These are phyloP conservation scores for Hypoxylon rickii DNA, from an alignment of 495 filamentous ascomycete species.

Conservation along the genomic window DNA sequence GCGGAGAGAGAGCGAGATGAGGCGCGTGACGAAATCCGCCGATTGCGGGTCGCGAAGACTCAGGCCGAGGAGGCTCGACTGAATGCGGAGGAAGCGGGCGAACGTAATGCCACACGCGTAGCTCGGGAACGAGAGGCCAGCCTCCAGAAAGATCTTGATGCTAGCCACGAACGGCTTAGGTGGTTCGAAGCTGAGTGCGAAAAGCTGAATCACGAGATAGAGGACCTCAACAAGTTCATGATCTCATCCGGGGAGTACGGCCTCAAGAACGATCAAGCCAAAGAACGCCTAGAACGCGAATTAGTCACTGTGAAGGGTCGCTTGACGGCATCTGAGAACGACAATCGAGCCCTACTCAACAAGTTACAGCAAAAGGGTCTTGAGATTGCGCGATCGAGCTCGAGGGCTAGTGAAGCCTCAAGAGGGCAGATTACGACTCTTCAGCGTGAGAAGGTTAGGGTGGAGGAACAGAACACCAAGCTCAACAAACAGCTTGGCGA, in stretches of 20 bases:
- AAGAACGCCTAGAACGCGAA: conserved; percentile 89
- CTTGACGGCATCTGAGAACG: conserved; percentile 91
- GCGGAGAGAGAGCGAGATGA: conserved; percentile 90
- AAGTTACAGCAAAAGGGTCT: conserved; percentile 98
- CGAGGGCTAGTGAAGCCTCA: conserved; percentile 82
- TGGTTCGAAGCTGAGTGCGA: conserved; percentile 77
- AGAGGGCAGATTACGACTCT: conserved; percentile 75
- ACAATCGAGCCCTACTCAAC: conserved; percentile 92
- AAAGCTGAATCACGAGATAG: conserved; percentile 72
- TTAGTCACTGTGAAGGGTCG: conserved; percentile 91
- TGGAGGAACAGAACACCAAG: conserved; percentile 82
- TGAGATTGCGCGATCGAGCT: conserved; percentile 89
- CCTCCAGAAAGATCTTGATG: conserved; percentile 77
- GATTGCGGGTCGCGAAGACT: conserved; percentile 78
- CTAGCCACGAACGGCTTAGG: conserved; percentile 67
- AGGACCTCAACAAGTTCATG: conserved; percentile 81
- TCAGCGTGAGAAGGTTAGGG: conserved; percentile 80
- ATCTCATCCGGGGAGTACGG: conserved; percentile 87
- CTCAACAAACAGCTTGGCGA: conserved; percentile 87
- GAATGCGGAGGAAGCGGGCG: conserved; percentile 77
- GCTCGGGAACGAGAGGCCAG: conserved; percentile 82
- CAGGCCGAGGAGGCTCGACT: conserved; percentile 83
- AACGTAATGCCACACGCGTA: conserved; percentile 75
- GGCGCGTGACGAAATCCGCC: conserved; percentile 80
- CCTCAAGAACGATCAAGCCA: conserved; percentile 85